phyloP scores from a whole-genome alignment of 768 basidiomycete genomes.

The Psilocybe sp. region DNA sequence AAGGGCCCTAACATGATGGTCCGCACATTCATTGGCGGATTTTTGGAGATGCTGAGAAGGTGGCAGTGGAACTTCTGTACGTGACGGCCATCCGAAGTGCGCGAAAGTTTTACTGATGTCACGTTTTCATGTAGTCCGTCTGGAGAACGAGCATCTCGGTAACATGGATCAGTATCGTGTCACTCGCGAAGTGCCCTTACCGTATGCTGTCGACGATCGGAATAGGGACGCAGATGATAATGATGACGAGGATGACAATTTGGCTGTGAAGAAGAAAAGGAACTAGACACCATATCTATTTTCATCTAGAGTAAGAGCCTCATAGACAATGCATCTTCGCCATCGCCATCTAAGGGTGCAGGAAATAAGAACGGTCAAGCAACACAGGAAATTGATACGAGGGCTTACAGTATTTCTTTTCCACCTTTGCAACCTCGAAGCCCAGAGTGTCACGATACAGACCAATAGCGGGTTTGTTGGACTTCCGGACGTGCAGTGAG shows the following conservation, averaged over 20 bases:
- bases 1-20: conserved; percentile 45
- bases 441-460: conserved; percentile 89
- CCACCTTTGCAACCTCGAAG: conserved; percentile 82
- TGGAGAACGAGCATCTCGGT: conserved; percentile 81
- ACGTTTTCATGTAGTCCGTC: conserved; percentile 20
- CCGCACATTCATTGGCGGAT: conserved; percentile 63
- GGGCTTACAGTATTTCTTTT: conserved; percentile 86
- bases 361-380: conserved; percentile 1
- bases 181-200: conserved; percentile 81
- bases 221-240: conserved; percentile 45
- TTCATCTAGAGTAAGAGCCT: conserved; percentile 32
- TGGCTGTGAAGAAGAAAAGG: background rate
- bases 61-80: conserved; percentile 92
- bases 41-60: conserved; percentile 77
- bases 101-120: background rate
- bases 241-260: conserved; percentile 21
- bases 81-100: conserved; percentile 22
- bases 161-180: conserved; percentile 93
- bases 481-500: conserved; percentile 89
- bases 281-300: too few relatives aligned
- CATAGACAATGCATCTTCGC: conserved; percentile 88
- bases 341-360: conserved; percentile 66
- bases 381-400: background rate
- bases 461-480: conserved; percentile 88
- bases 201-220: conserved; percentile 62